These are phyloP conservation scores for Leccinum truebloodii DNA, from an alignment of 768 basidiomycete genomes.

Conservation along the genomic window DNA sequence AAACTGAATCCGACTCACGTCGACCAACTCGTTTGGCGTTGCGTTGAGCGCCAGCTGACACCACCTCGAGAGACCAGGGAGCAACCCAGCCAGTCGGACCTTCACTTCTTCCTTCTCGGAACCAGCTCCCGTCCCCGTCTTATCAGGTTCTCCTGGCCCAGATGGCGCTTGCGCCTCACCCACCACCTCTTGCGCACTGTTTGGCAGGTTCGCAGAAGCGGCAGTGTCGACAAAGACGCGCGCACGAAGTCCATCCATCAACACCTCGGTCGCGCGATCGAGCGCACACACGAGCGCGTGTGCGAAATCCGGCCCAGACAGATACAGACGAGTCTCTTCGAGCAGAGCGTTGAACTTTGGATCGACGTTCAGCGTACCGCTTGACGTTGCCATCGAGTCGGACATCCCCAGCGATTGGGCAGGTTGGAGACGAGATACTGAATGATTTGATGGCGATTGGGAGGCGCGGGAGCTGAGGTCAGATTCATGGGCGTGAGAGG, in stretches of 20 bases:
- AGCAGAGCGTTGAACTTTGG: conserved; percentile 62
- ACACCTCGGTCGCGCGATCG: conserved; percentile 62
- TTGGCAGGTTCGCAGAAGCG: conserved; percentile 10
- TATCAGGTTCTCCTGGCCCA: conserved; percentile 16
- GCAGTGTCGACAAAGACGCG: conserved; percentile 54
- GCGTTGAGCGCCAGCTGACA: conserved; percentile 65
- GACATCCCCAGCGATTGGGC: not conserved
- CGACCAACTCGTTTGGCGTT: conserved; percentile 78
- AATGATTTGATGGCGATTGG: conserved; percentile 19
- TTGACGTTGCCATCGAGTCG: conserved; percentile 9
- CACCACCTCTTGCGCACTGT: conserved; percentile 1
- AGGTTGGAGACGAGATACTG: conserved; percentile 22
- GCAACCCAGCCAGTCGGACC: conserved; percentile 72
- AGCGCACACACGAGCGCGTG: conserved; percentile 72
- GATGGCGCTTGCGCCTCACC: conserved; percentile 12
- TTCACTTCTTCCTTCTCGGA: conserved; percentile 40
- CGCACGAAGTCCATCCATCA: conserved; percentile 63
- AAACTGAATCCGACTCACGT: conserved; percentile 52
- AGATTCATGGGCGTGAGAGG: conserved; percentile 18
- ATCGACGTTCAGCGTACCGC: conserved; percentile 12
- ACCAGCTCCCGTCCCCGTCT: conserved; percentile 7
- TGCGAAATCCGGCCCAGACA: conserved; percentile 70
- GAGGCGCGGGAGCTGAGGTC: conserved; percentile 30
- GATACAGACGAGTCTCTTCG: conserved; percentile 61
- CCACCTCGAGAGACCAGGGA: conserved; percentile 83